These are phyloP conservation scores for Botrytis deweyae DNA, from an alignment of 2,329 filamentous ascomycete genomes.

Conservation along the genomic window DNA sequence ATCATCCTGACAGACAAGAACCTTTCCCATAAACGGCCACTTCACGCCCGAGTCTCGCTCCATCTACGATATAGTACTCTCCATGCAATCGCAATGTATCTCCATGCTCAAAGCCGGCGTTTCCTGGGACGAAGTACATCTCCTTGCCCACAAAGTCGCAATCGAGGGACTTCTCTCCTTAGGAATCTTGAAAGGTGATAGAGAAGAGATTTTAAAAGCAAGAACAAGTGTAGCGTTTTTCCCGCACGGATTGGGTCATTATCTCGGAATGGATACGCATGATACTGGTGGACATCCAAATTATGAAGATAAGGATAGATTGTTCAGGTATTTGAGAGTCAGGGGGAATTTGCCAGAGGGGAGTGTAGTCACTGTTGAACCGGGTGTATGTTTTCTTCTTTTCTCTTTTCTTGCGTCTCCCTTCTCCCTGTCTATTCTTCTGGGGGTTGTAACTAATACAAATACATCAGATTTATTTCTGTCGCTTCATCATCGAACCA, in stretches of 20 bases:
- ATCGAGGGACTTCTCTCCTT: constrained; percentile 75
- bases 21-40: constrained; percentile 75
- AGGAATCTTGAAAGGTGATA: constrained; percentile 68
- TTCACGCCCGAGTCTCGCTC: constrained; percentile 68
- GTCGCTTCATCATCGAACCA: constrained; percentile 80
- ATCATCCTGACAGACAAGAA: constrained; percentile 63
- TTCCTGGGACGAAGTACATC: constrained; percentile 78
- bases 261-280: constrained; percentile 90
- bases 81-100: constrained; percentile 83
- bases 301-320: constrained; percentile 73
- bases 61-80: constrained; percentile 79
- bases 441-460: background rate
- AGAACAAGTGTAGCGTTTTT: constrained; percentile 89
- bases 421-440: background rate
- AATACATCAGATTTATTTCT: constrained; percentile 74
- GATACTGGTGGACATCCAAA: constrained; percentile 79
- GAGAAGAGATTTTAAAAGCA: constrained; percentile 71
- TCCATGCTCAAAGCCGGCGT: constrained; percentile 70
- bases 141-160: constrained; percentile 75
- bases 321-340: constrained; percentile 86
- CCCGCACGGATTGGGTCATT: constrained; percentile 87
- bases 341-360: constrained; percentile 72
- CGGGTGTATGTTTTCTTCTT: constrained; percentile 64
- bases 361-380: constrained; percentile 91
- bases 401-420: background rate